Evolutionary conservation across 148 eudicot species (phyloP), one percentile per base, ranked within the genome.

Genomic region (Dysphania ambrosioides): DNA sequence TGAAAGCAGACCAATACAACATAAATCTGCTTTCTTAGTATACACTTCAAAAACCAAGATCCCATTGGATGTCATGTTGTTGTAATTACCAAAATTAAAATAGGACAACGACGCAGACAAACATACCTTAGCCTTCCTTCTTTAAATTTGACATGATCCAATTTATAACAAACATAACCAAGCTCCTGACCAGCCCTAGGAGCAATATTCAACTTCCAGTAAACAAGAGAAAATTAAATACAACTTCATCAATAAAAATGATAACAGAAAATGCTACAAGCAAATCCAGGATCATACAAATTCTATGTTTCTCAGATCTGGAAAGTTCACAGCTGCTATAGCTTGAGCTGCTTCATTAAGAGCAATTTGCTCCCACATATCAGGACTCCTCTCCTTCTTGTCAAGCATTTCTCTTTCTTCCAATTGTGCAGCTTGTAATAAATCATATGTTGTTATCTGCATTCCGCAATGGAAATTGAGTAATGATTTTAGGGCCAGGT

Each of bases 321-420:
- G 96, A 75, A 93, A 91, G 83, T 93, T 93, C 79, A 91, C 87
- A 73, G 96, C 92, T 58, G 87, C 87, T 57, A 87, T 83, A 70
- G 93, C 96, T 88, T 89, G 87, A 70, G 93, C 90, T 42, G 93
- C 98, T 89, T 93, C 90, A 81, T 90, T 90, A 56, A 91, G 88
- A 68, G 98, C 98, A 72, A 93, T 86, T 68, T 86, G 93, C 84
- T 70, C 88, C 98, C 98, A 93, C 86, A 78, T 82, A 77, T 90
- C 98, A 64, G 83, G 81, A 80, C 91, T 89, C 72, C 93, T 84
- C 5, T 86, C 93, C 80, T 84, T 87, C 69, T 86, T 86, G 77
- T 87, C 92, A 55, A 90, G 91, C 89, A 88, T 81, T 70, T 96
- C 98, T 63, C 90, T 83, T 82, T 93, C 93, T 83, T 93, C 98